Base-by-base conservation (phyloP, 2,329 filamentous ascomycete genomes). In the Aspergillus sp. region DNA sequence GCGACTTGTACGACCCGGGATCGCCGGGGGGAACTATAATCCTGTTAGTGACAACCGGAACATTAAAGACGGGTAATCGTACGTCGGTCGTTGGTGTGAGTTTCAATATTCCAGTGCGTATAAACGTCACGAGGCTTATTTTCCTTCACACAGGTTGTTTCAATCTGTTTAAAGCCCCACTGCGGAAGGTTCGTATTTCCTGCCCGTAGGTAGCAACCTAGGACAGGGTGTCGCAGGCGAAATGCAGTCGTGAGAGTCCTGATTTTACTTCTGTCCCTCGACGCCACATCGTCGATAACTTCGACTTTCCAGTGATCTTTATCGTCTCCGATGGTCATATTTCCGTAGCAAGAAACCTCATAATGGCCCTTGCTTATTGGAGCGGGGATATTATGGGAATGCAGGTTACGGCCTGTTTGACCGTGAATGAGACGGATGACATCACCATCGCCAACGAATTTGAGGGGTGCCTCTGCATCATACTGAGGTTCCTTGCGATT, bases 81-180 rank as follows among this genome's bases (percentile, higher is more conserved):
- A 95, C 91, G 85, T 80, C 89, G 95, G 13, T 97, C 93, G 74
- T 99, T 99, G 75, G 82, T 86, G 77, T 99, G 95, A 56, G 91
- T 89, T 80, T 99, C 95, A 34, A 99, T 89, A 77, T 99, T 99
- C 95, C 95, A 99, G 80, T 98, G 95, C 8, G 95, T 99, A 76
- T 96, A 98, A 41, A 92, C 86, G 74, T 99, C 95, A 54, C 88
- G 86, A 6, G 93, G 91, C 69, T 93, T 95, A 80, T 97, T 96
- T 66, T 89, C 86, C 81, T 96, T 97, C 65, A 89, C 87, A 77
- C 95, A 99, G 24, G 92, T 96, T 37, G 95, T 93, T 79, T 99
- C 95, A 64, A 99, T 98, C 79, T 99, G 95, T 81, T 98, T 97
- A 83, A 99, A 99, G 73, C 95, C 95, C 95, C 95, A 99, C 74